phyloP scores from a whole-genome alignment of 139 green algal genomes.

The Closterium sp. region DNA sequence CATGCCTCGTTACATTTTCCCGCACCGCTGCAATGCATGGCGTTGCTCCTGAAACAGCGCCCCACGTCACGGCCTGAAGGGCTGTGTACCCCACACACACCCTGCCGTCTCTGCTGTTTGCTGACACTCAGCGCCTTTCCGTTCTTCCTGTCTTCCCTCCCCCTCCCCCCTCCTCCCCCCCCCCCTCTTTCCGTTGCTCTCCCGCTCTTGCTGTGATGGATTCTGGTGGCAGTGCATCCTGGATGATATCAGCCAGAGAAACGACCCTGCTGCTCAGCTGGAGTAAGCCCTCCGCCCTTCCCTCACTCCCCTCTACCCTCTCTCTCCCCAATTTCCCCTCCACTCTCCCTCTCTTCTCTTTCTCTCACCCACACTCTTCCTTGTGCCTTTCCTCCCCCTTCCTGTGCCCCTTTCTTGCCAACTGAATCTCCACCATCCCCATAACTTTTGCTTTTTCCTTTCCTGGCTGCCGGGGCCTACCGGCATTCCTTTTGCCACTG shows the following conservation, averaged over 20 bases:
- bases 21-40: neutral
- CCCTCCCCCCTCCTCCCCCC: neutral
- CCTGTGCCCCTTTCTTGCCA: too few relatives aligned
- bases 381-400: too few relatives aligned
- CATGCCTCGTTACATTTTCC: too few relatives aligned
- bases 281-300: conserved; percentile 48
- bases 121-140: neutral
- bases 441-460: too few relatives aligned
- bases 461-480: too few relatives aligned
- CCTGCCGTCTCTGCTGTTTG: too few relatives aligned
- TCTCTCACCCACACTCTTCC: too few relatives aligned
- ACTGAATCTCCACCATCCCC: too few relatives aligned
- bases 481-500: too few relatives aligned
- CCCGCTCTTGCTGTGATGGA: neutral
- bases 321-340: neutral
- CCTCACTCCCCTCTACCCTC: neutral
- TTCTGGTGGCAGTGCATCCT: conserved; percentile 16
- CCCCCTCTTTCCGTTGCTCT: neutral
- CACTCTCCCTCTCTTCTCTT: neutral
- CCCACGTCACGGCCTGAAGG: too few relatives aligned
- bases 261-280: conserved; percentile 62
- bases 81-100: too few relatives aligned
- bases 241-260: conserved; percentile 41
- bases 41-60: too few relatives aligned
- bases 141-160: neutral